Evolutionary conservation across 2,329 filamentous ascomycete species (phyloP).

Genomic region (Pseudocercospora pini-densiflorae): DNA sequence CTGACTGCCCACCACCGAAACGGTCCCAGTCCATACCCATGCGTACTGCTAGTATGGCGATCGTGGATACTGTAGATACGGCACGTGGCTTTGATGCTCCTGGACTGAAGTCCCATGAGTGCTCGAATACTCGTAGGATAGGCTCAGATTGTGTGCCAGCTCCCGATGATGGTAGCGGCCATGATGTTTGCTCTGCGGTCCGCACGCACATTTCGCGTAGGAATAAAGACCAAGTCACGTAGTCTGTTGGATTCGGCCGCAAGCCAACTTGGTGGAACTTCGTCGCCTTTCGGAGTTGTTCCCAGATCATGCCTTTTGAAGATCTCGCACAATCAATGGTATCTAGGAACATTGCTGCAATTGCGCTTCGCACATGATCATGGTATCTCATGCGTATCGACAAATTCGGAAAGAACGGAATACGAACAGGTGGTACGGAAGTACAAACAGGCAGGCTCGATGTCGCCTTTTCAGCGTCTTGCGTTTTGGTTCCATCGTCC

Average conservation of each 20-base stretch:
- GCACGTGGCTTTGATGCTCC: neutral
- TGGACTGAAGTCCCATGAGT: neutral
- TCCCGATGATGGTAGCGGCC: neutral
- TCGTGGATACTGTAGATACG: neutral
- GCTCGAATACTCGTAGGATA: neutral
- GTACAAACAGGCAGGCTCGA: too few species aligned
- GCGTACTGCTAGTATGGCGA: neutral
- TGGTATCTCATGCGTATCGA: too few species aligned
- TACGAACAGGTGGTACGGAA: too few species aligned
- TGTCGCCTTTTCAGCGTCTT: too few species aligned
- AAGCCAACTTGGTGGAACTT: neutral
- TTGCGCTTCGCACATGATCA: too few species aligned
- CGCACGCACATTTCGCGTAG: neutral
- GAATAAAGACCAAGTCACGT: neutral
- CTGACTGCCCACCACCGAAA: neutral
- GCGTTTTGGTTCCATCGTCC: too few species aligned
- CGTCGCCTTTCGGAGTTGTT: too few species aligned
- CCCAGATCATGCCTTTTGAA: too few species aligned
- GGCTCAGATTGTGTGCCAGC: neutral
- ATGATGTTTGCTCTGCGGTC: neutral
- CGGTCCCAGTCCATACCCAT: conserved; percentile 1
- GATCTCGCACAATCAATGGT: too few species aligned
- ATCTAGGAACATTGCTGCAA: too few species aligned
- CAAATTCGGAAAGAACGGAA: too few species aligned
- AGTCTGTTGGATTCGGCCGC: neutral